Evolutionary conservation across 306 rosid genomes (phyloP), one percentile per base, ranked within the genome.

Genomic region (Glycine soja): DNA sequence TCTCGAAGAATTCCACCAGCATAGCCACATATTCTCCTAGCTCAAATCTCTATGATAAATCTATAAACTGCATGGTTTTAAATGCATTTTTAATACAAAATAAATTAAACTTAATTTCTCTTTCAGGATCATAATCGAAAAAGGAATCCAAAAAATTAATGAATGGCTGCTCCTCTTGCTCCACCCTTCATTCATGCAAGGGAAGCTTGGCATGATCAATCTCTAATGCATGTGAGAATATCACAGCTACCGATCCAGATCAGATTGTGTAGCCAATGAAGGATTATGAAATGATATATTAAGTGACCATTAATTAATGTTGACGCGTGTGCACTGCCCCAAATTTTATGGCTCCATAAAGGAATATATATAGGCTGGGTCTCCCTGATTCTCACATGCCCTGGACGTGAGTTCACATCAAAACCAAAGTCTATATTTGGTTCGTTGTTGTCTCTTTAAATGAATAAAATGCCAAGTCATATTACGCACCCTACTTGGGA

Each of bases 151-250:
- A 8, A 62, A 53, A 86, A 72, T 53, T 48, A 73, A 85, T 66
- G 80, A 65, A 53, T 73, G 48, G 16, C 18, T 34, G 46, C 16
- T 65, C 53, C 11, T 15, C 51, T 57, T 62, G 50, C 79, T 65
- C 30, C 72, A 13, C 66, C 79, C 84, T 32, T 56, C 81, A 5
- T 66, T 56, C 85, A 8, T 66, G 18, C 34, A 66, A 24, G 30
- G 30, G 30, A 24, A 24, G 30, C 30, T 24, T 24, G 30, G 30
- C 30, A 24, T 24, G 30, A 24, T 24, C 30, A 24, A 70, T 71
- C 32, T 43, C 74, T 54, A 66, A 78, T 52, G 80, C 92, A 85
- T 75, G 91, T 85, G 91, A 85, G 85, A 82, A 74, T 66, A 88
- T 88, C 88, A 82, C 61, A 84, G 83, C 72, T 72, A 73, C 54